These are phyloP conservation scores for Lentinula edodes DNA, from an alignment of 768 basidiomycete species.

Conservation along the genomic window DNA sequence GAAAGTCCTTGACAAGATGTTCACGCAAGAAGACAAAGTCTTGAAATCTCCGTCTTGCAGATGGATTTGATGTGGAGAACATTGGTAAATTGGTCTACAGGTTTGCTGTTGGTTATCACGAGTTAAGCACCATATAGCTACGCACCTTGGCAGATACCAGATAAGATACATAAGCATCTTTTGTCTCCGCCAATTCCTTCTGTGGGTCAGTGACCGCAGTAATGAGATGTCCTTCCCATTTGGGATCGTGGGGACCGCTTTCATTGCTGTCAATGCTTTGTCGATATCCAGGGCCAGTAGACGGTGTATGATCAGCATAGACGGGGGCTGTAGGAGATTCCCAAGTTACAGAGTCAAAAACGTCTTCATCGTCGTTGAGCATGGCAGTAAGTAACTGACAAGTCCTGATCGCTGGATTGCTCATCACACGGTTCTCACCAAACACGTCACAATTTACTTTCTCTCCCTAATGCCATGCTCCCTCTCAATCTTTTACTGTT, in stretches of 20 bases:
- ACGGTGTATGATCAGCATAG: constrained; percentile 36
- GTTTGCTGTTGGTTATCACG: constrained; percentile 1
- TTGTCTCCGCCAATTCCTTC: constrained; percentile 94
- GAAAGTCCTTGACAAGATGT: constrained; percentile 85
- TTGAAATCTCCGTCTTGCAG: constrained; percentile 85
- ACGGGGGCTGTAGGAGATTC: constrained; percentile 61
- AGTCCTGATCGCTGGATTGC: constrained; percentile 2
- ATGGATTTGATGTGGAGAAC: constrained; percentile 72
- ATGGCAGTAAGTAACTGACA: constrained; percentile 33
- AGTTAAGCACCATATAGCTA: not conserved
- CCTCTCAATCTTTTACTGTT: constrained; percentile 17
- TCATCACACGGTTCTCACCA: constrained; percentile 1
- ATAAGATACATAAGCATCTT: constrained; percentile 96
- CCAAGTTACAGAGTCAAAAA: constrained; percentile 91
- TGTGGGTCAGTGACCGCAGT: constrained; percentile 87
- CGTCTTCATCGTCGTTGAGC: constrained; percentile 84
- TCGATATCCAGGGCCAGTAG: constrained; percentile 71
- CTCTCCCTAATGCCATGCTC: not conserved
- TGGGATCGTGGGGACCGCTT: constrained; percentile 69
- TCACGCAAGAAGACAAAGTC: constrained; percentile 95
- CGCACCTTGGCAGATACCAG: constrained; percentile 80
- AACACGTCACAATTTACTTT: constrained; percentile 5
- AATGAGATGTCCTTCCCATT: constrained; percentile 86
- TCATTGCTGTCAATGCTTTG: constrained; percentile 74
- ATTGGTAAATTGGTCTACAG: constrained; percentile 83